Percentiles rank a stretch among this genome's conserved stretches.
Evolutionary conservation across 2,329 filamentous ascomycete genomes (phyloP).

Genomic region (Trichoderma afroharzianum): DNA sequence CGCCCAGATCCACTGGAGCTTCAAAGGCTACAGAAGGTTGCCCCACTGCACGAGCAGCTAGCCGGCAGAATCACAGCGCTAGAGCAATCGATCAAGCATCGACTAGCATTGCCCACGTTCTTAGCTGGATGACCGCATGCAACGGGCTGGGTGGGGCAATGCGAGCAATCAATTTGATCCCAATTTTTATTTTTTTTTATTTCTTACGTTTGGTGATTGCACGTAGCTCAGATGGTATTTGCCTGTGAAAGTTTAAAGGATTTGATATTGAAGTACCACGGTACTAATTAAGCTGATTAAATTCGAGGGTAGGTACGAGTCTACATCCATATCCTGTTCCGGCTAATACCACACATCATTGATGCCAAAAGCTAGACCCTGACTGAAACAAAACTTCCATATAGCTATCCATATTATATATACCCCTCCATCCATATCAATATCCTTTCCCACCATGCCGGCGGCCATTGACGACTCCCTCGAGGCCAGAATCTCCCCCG

Average conservation of each 20-base stretch:
- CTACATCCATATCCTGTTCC: neutral
- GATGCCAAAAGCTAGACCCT: neutral
- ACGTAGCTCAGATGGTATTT: neutral
- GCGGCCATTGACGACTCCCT: slow-evolving; percentile 47
- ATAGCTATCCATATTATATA: neutral
- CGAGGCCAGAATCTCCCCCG: slow-evolving; percentile 49
- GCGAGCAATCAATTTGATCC: neutral
- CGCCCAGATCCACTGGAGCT: slow-evolving; percentile 17
- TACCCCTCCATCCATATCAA: slow-evolving; percentile 6
- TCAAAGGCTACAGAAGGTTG: neutral
- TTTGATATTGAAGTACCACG: neutral
- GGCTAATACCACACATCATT: neutral
- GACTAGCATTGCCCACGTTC: neutral
- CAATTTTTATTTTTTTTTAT: neutral
- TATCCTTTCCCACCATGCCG: slow-evolving; percentile 22
- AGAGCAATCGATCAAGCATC: slow-evolving; percentile 1
- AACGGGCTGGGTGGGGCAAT: neutral
- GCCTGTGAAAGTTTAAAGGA: neutral
- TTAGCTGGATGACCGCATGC: neutral
- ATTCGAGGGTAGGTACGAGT: neutral
- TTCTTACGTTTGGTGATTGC: neutral
- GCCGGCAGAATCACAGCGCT: neutral
- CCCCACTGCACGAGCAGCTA: neutral
- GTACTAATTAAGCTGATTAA: neutral
- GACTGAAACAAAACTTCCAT: neutral